Base-by-base conservation (phyloP, 2,329 filamentous ascomycete species). In the Zelopaecilomyces penicillatus region DNA sequence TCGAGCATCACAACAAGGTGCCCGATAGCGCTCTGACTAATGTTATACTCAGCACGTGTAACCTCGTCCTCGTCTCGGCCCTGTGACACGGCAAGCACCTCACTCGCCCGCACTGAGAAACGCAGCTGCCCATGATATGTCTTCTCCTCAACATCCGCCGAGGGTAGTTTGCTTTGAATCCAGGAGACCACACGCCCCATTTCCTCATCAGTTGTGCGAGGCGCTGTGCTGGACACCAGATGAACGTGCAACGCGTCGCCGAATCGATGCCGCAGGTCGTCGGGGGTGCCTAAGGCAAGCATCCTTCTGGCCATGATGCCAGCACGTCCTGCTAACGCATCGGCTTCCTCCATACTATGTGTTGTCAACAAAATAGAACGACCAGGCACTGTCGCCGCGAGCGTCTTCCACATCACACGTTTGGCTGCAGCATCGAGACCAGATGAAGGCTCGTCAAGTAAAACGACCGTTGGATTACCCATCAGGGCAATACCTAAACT, bases 281-380 rank as follows among this genome's bases (percentile, higher is more conserved):
- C 80, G 1, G 82, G 83, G 0, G 82, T 85, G 4, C 90, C 90
- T 6, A 93, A 72, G 0, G 89, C 90, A 26, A 96, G 73, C 88
- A 96, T 94, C 30, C 82, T 76, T 54, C 79, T 77, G 6, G 89
- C 87, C 66, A 97, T 80, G 53, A 97, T 95, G 9, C 88, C 91
- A 0, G 85, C 88, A 1, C 88, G 76, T 30, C 80, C 81, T 0
- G 90, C 90, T 3, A 97, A 73, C 1, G 89, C 89, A 57, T 95
- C 88, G 0, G 90, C 91, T 65, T 96, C 91, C 62, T 96, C 90
- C 89, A 96, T 95, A 40, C 80, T 87, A 63, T 97, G 91, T 0
- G 91, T 96, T 0, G 91, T 96, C 12, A 97, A 75, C 2, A 97
- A 72, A 11, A 96, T 78, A 0, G 83, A 86, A n/a, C 90, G 78